Evolutionary conservation across 2,329 filamentous ascomycete species (phyloP), one percentile per base, ranked within the genome.

Genomic region (Chlorencoelia australis): DNA sequence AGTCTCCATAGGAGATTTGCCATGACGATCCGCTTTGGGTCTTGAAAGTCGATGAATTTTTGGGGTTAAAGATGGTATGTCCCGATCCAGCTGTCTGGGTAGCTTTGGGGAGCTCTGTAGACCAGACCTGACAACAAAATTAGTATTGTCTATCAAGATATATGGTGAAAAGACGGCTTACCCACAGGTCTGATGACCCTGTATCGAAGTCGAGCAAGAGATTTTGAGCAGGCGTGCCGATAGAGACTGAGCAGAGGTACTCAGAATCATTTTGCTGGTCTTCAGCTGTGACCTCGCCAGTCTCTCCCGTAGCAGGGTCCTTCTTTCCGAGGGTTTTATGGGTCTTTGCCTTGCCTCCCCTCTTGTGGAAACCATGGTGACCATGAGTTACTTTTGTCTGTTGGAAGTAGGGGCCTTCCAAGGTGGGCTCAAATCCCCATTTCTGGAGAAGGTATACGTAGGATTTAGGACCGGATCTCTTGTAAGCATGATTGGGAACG

Each of bases 171-270:
- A 15, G 13, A 26, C 4, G 33, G 44, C 64, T 47, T 60, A 75
- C 71, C 79, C 77, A 84, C 15, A 81, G 64, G 61, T 84, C 80
- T 14, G 77, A 68, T 8, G 75, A 81, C 14, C 79, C 79, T 25
- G 79, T 82, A 54, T 85, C 80, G 43, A 84, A 82, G 50, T 82
- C 71, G 10, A 83, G 56, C 44, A 66, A 68, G 28, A 78, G 46
- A 30, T 60, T 73, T 60, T 84, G 79, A 1, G 66, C 57, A 11
- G 79, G 79, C 2, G 71, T 78, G 18, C 81, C 81, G 42, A 85
- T 76, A 10, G 60, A 53, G 17, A 84, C 71, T 19, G 71, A 65
- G 31, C 71, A 77, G 15, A 83, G 67, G 52, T 83, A 82, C 59
- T 72, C 59, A 5, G 70, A 62, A 44, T 84, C 79, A 47, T 81